Percentiles rank a stretch among this genome's conserved stretches.
These are phyloP conservation scores for Rhodotorula sphaerocarpa DNA, from an alignment of 768 basidiomycete species.

Conservation along the genomic window DNA sequence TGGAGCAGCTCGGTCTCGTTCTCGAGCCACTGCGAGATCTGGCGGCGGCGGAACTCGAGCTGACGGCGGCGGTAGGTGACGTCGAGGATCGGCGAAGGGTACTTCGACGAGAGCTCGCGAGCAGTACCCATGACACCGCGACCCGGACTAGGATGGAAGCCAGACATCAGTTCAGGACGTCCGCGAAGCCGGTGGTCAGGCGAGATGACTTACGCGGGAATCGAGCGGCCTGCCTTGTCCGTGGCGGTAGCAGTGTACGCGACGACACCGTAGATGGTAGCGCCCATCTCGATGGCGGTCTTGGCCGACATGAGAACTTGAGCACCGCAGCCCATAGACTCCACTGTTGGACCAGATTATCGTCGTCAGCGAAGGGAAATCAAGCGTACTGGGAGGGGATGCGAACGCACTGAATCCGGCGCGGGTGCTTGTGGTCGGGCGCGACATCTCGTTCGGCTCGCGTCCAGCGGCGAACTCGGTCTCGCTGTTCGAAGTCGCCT, in stretches of 20 bases:
- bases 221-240: conserved; percentile 96
- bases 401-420: conserved; percentile 59
- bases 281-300: conserved; percentile 88
- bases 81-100: conserved; percentile 70
- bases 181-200: too few relatives aligned
- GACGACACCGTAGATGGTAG: conserved; percentile 72
- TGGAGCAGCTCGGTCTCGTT: conserved; percentile 80
- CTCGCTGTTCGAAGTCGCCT: conserved; percentile 93
- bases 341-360: too few relatives aligned
- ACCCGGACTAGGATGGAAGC: conserved; percentile 53
- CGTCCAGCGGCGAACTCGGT: conserved; percentile 98
- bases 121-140: conserved; percentile 84
- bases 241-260: conserved; percentile 94
- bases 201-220: conserved; percentile 56
- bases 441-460: conserved; percentile 97
- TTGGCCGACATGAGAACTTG: conserved; percentile 95
- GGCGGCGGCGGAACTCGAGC: conserved; percentile 85
- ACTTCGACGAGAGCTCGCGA: conserved; percentile 65
- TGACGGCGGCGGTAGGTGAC: conserved; percentile 85
- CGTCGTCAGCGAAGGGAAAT: conserved; percentile 51
- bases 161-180: background rate
- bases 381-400: conserved; percentile 35
- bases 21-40: conserved; percentile 87
- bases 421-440: conserved; percentile 91
- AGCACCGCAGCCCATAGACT: conserved; percentile 89